Conservation (phyloP, 768 basidiomycete species). For the Mrakia gelida region DNA sequence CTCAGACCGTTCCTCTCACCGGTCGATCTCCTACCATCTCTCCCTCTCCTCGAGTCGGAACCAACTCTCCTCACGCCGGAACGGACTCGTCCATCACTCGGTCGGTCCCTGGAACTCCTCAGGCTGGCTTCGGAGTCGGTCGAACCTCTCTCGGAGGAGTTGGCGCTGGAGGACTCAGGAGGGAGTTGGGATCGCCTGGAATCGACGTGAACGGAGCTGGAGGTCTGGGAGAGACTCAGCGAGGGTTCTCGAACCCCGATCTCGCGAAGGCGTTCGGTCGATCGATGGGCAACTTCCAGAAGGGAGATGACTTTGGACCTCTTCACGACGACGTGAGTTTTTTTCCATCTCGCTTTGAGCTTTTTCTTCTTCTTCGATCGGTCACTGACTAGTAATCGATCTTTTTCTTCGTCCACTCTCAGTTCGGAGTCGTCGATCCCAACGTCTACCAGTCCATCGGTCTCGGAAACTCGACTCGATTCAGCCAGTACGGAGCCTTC, state of each 20-base stretch:
- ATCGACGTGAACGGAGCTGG: slow-evolving; percentile 12
- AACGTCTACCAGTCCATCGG: slow-evolving; percentile 34
- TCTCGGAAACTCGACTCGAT: slow-evolving; percentile 20
- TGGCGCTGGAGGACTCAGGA: slow-evolving; percentile 14
- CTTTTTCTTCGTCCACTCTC: not conserved
- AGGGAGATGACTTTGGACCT: slow-evolving; percentile 38
- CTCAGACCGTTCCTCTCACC: slow-evolving; percentile 30
- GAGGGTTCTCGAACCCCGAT: slow-evolving; percentile 46
- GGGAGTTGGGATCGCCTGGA: slow-evolving; percentile 4
- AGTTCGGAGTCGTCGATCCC: slow-evolving; percentile 34
- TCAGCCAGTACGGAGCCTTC: slow-evolving; percentile 41
- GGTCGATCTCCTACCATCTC: slow-evolving; percentile 32
- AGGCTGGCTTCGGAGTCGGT: slow-evolving; percentile 32
- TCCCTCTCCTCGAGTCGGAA: slow-evolving; percentile 29
- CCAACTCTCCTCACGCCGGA: slow-evolving; percentile 7
- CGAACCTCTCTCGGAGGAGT: slow-evolving; percentile 16
- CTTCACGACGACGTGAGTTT: slow-evolving; percentile 39
- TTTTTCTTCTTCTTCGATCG: slow-evolving; percentile 15
- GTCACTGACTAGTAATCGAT: not conserved
- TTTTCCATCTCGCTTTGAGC: not conserved
- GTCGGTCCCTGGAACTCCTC: slow-evolving; percentile 45
- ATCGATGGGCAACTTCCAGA: slow-evolving; percentile 35
- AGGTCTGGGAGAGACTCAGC: slow-evolving; percentile 11
- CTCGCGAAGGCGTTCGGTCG: slow-evolving; percentile 42
- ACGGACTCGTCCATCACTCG: slow-evolving; percentile 34